Percentiles rank a stretch among this genome's conserved stretches.
Conservation (phyloP, 345 rosid species). For the Aegle marmelos region DNA sequence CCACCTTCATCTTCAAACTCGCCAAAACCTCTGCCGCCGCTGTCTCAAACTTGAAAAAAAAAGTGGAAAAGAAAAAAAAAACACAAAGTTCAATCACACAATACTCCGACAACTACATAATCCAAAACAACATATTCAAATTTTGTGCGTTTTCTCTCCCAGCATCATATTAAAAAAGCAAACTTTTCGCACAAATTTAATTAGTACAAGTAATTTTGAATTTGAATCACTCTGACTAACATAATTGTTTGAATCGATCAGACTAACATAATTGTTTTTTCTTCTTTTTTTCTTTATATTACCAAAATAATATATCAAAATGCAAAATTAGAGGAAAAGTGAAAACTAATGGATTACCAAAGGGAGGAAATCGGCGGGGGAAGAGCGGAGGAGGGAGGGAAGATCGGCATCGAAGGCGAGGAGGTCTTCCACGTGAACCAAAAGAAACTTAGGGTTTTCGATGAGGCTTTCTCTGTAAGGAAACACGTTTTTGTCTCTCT, state of each 20-base stretch:
- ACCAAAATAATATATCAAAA: not conserved
- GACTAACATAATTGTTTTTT: not conserved
- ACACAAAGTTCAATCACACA: not conserved
- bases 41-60: slow-evolving; percentile 80
- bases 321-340: not conserved
- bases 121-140: not conserved
- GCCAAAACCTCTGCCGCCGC: slow-evolving; percentile 89
- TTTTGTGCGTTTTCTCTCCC: not conserved
- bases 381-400: slow-evolving; percentile 70
- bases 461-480: slow-evolving; percentile 85
- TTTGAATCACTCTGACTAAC: not conserved
- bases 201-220: not conserved
- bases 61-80: not conserved
- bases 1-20: slow-evolving; percentile 74
- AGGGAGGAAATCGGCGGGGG: slow-evolving; percentile 80
- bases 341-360: slow-evolving; percentile 33
- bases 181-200: too few species aligned
- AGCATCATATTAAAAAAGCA: not conserved
- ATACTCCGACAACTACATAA: not conserved
- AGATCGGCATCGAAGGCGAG: slow-evolving; percentile 80
- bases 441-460: slow-evolving; percentile 63
- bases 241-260: not conserved
- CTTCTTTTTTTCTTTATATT: too few species aligned
- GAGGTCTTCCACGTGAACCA: slow-evolving; percentile 77
- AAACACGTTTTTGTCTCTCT: slow-evolving; percentile 65